Conservation (phyloP, 805 yeast species). For the Candida hispaniensis region DNA sequence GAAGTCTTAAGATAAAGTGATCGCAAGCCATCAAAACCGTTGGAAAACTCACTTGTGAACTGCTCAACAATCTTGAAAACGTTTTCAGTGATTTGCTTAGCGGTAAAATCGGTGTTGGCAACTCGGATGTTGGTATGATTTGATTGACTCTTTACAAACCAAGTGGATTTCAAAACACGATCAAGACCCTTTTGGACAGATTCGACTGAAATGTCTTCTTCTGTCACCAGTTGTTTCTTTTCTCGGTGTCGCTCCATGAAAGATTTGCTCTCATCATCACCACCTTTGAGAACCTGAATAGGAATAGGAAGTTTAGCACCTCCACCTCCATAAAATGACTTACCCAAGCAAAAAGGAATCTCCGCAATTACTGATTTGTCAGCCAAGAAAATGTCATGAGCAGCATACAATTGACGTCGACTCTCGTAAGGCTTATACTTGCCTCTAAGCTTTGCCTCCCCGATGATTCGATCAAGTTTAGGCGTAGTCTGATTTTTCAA, state of each 20-base stretch:
- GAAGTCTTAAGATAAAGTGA: slow-evolving; percentile 54
- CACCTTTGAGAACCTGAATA: slow-evolving; percentile 35
- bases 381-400: slow-evolving; percentile 67
- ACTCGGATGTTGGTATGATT: slow-evolving; percentile 53
- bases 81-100: slow-evolving; percentile 49
- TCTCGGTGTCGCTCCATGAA: slow-evolving; percentile 19
- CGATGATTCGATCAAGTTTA: slow-evolving; percentile 40
- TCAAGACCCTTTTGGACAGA: slow-evolving; percentile 50
- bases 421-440: slow-evolving; percentile 83
- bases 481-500: slow-evolving; percentile 24
- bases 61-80: slow-evolving; percentile 42
- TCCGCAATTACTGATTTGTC: slow-evolving; percentile 75
- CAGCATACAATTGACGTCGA: slow-evolving; percentile 58
- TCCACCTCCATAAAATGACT: slow-evolving; percentile 52
- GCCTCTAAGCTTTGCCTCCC: slow-evolving; percentile 67
- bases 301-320: slow-evolving; percentile 56
- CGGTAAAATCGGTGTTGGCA: slow-evolving; percentile 33
- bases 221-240: no score
- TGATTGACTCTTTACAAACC: slow-evolving; percentile 62
- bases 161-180: slow-evolving; percentile 47
- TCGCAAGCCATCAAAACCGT: slow-evolving; percentile 28
- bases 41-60: slow-evolving; percentile 29
- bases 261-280: slow-evolving; percentile 13
- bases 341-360: slow-evolving; percentile 77
- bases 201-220: slow-evolving; percentile 38